Base-by-base conservation (phyloP, 345 rosid genomes). In the Leavenworthia alabamica region DNA sequence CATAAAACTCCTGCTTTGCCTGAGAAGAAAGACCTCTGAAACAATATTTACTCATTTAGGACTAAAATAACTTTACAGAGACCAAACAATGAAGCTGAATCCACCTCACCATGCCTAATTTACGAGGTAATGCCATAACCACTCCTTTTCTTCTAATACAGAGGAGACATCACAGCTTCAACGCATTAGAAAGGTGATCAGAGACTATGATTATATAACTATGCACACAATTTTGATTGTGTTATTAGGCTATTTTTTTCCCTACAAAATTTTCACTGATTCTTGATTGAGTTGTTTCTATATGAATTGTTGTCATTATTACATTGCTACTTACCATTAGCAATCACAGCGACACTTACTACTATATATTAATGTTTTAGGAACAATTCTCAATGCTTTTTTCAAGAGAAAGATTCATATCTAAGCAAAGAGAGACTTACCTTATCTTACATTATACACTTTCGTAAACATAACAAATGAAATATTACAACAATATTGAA, bases 401-500 rank as follows among this genome's bases (percentile, higher is more conserved):
- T n/a, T n/a, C n/a, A n/a, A n/a, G n/a, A n/a, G 41, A 67, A 56
- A 37, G 13, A 28, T 44, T 20, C 2, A 51, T 43, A 51, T 60
- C 47, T 60, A 68, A 51, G 60, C 42, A 43, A 39, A 50, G 27
- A 26, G 14, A 39, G 44, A 70, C 46, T 64, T n/a, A n/a, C n/a
- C n/a, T n/a, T 47, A 56, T 7, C 64, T 71, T 71, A 71, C 70
- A 71, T 63, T 71, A 56, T 63, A 63, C 75, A 71, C 60, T 56
- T 55, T 54, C n/a, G 57, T 64, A 48, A n/a, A n/a, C 74, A 53
- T n/a, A n/a, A n/a, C n/a, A n/a, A 63, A 39, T 56, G 28, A 33
- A 63, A 55, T 32, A 56, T 40, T 71, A 63, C 60, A 63, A 63
- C 53, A 63, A 63, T 42, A 53, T n/a, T n/a, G n/a, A n/a, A n/a